Evolutionary conservation across 2,329 filamentous ascomycete species (phyloP).

Genomic region (Amesomyces nigricolor): DNA sequence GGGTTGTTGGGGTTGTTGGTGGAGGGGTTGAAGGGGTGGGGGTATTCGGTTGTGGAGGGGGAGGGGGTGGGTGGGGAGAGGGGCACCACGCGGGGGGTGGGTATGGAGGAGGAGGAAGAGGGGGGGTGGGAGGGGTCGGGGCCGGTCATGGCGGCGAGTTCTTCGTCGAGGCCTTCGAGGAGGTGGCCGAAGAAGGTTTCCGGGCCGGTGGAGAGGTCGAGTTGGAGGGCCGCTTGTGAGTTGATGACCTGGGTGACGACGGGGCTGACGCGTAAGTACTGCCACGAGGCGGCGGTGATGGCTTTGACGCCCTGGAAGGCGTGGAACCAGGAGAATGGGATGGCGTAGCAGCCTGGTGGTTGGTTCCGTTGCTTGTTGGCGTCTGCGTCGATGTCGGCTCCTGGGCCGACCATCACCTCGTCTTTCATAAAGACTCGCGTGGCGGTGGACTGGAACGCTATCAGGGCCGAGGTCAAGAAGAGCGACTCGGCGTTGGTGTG

Average conservation of each 20-base stretch:
- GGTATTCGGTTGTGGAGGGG: conserved; percentile 10
- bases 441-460: conserved; percentile 62
- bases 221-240: conserved; percentile 56
- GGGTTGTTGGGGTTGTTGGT: conserved; percentile 15
- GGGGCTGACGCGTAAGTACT: conserved; percentile 53
- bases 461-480: conserved; percentile 57
- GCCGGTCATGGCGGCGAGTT: conserved; percentile 37
- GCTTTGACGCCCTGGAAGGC: conserved; percentile 63
- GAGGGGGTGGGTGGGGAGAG: background rate
- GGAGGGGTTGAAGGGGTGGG: conserved; percentile 26
- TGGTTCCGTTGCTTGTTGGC: conserved; percentile 12
- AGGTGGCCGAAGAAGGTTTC: conserved; percentile 57
- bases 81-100: background rate
- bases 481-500: conserved; percentile 56
- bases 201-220: conserved; percentile 50
- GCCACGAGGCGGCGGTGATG: conserved; percentile 59
- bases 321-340: conserved; percentile 62
- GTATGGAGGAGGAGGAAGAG: conserved; percentile 1
- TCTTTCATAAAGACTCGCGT: conserved; percentile 57
- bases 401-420: conserved; percentile 34
- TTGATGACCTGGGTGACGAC: conserved; percentile 58
- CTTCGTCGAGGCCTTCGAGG: conserved; percentile 52
- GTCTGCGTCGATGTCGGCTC: conserved; percentile 25
- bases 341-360: conserved; percentile 41
- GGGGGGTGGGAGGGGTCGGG: conserved; percentile 12